Base-by-base conservation (phyloP, 2,329 filamentous ascomycete genomes). In the Fusarium poae region DNA sequence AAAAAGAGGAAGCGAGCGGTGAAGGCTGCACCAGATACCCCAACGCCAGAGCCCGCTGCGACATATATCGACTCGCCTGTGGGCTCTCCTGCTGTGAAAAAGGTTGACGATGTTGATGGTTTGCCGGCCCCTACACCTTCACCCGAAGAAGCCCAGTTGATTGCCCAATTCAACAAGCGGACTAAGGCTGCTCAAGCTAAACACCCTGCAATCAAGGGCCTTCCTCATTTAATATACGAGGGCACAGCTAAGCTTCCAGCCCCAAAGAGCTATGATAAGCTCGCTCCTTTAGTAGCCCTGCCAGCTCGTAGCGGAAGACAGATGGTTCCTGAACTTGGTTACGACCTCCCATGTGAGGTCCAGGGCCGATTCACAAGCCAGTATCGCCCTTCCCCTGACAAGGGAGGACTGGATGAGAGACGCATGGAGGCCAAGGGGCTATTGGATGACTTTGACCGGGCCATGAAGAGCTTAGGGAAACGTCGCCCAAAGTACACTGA, bases 401-500 rank as follows among this genome's bases (percentile, higher is more conserved):
- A 78, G 53, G 73, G 71, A 30, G 82, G 81, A 1, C 69, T 82
- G 10, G 81, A 83, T 42, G 81, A 83, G 58, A 76, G 82, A 32
- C 78, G 77, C 20, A 72, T 75, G 18, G 82, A 83, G 62, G 80
- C 81, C 18, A 80, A 80, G 54, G 56, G 64, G 5, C 59, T 82
- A 4, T 68, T 83, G 23, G 79, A 81, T 40, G 77, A 82, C 32
- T 83, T 80, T 64, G 80, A 83, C 40, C 76, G 71, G 40, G 76
- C 79, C 11, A 83, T 83, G 81, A 78, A 75, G 50, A 71, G 68
- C 4, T 66, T 83, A 44, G 82, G 81, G 18, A 81, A 81, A 67
- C 77, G 80, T 23, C 78, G 81, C 21, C 82, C 82, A 3, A 83
- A 83, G 59, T 83, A 83, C 57, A 82, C 82, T 6, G 82, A 83